These are phyloP conservation scores for Pseudomicrostroma phylloplanum DNA, from an alignment of 1,284 basidiomycete genomes.

Conservation along the genomic window DNA sequence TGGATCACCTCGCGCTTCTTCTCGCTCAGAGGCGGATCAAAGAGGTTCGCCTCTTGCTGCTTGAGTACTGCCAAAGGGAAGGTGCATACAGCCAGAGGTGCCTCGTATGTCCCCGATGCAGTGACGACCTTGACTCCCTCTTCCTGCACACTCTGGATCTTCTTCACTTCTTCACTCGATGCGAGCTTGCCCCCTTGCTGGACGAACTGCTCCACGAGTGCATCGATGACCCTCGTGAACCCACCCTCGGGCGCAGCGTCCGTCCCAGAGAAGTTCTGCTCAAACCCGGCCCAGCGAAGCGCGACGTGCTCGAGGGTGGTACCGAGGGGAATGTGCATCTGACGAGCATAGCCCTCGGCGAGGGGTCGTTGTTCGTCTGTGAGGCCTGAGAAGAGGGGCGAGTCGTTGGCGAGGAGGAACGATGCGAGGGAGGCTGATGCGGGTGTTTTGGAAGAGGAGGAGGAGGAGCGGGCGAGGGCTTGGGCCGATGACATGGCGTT, in stretches of 20 bases:
- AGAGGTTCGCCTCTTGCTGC: slow-evolving; percentile 27
- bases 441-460: slow-evolving; percentile 19
- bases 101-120: slow-evolving; percentile 9
- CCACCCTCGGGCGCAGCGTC: slow-evolving; percentile 56
- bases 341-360: slow-evolving; percentile 51
- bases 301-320: slow-evolving; percentile 51
- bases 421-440: slow-evolving; percentile 37
- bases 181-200: slow-evolving; percentile 34
- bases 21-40: slow-evolving; percentile 46
- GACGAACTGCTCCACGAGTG: slow-evolving; percentile 48
- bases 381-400: slow-evolving; percentile 32
- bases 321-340: slow-evolving; percentile 55
- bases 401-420: slow-evolving; percentile 48
- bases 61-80: slow-evolving; percentile 52
- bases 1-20: slow-evolving; percentile 45
- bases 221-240: slow-evolving; percentile 50
- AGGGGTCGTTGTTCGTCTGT: slow-evolving; percentile 62
- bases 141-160: slow-evolving; percentile 11
- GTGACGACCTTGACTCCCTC: slow-evolving; percentile 22
- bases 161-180: neutral
- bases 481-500: no score
- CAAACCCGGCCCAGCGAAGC: slow-evolving; percentile 48
- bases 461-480: slow-evolving; percentile 10
- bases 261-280: slow-evolving; percentile 53
- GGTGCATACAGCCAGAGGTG: slow-evolving; percentile 44